A percentile compares a stretch with the other conserved stretches of the same genome.
phyloP scores from a whole-genome alignment of 495 filamentous ascomycete species.

The Friedmanniomyces simplex region DNA sequence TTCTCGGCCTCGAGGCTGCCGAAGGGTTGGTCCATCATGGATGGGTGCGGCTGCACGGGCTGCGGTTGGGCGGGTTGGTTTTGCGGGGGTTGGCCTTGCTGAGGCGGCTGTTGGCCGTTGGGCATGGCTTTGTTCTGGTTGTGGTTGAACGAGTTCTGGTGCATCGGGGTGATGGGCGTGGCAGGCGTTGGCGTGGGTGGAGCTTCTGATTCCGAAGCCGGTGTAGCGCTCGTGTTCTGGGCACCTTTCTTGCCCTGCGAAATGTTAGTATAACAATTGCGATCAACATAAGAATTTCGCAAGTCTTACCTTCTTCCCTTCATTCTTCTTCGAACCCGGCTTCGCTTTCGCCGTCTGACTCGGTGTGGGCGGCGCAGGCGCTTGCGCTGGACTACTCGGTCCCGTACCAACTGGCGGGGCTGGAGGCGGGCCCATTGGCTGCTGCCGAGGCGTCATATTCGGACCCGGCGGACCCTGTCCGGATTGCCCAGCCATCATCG shows the following conservation, averaged over 20 bases:
- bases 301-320: constrained; percentile 61
- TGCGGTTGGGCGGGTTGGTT: constrained; percentile 1
- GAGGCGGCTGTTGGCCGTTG: constrained; percentile 38
- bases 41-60: neutral
- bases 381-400: constrained; percentile 71
- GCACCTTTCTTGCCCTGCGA: constrained; percentile 50
- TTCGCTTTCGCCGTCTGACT: constrained; percentile 64
- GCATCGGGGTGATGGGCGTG: constrained; percentile 78
- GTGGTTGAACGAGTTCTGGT: constrained; percentile 51
- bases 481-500: constrained; percentile 28
- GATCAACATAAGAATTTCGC: neutral
- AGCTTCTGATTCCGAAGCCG: constrained; percentile 63
- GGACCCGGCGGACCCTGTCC: constrained; percentile 9
- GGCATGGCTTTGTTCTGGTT: constrained; percentile 42
- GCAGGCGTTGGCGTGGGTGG: constrained; percentile 69
- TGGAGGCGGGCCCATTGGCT: constrained; percentile 65
- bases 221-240: constrained; percentile 56
- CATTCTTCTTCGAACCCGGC: constrained; percentile 72
- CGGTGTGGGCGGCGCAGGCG: constrained; percentile 78
- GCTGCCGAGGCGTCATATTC: constrained; percentile 56
- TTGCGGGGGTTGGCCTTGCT: constrained; percentile 32
- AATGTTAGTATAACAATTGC: constrained; percentile 30
- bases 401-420: constrained; percentile 59
- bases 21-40: constrained; percentile 6
- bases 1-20: neutral